Conservation (phyloP, 768 basidiomycete genomes). For the Strobilomyces confusus region DNA sequence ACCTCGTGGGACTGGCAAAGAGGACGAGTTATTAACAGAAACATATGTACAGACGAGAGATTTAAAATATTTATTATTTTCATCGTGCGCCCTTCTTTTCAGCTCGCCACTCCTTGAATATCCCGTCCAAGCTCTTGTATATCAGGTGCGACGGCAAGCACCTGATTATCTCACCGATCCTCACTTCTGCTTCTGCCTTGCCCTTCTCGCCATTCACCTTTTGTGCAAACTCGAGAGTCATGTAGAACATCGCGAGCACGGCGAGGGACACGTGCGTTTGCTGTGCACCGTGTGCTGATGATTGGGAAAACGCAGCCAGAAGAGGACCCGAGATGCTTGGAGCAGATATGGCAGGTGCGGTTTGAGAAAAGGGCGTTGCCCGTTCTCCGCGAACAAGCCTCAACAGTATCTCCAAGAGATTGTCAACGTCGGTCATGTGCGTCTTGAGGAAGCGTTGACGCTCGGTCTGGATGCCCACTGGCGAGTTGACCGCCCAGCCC, state of each 20-base stretch:
- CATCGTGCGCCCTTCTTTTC: conserved; percentile 70
- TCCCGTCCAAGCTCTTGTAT: conserved; percentile 89
- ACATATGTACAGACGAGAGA: neutral
- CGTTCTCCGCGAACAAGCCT: conserved; percentile 90
- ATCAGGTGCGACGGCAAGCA: conserved; percentile 83
- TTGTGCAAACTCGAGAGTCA: conserved; percentile 78
- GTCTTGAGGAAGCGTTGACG: conserved; percentile 87
- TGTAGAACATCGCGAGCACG: conserved; percentile 84
- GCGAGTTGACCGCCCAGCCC: conserved; percentile 83
- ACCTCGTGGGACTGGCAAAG: neutral
- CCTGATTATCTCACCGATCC: conserved; percentile 85
- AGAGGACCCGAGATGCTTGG: conserved; percentile 67
- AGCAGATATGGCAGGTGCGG: conserved; percentile 55
- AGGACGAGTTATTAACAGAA: conserved; percentile 5
- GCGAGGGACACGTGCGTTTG: conserved; percentile 95
- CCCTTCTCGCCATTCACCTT: conserved; percentile 66
- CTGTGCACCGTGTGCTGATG: conserved; percentile 77
- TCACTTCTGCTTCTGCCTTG: conserved; percentile 67
- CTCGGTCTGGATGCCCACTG: conserved; percentile 67
- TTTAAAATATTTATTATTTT: conserved; percentile 11
- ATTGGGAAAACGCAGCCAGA: conserved; percentile 63
- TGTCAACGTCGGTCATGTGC: conserved; percentile 81
- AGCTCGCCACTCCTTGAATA: conserved; percentile 89
- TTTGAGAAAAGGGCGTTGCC: conserved; percentile 64
- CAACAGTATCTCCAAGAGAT: conserved; percentile 88